Conservation (phyloP, 2,329 filamentous ascomycete species). For the Ophiostoma sp. region DNA sequence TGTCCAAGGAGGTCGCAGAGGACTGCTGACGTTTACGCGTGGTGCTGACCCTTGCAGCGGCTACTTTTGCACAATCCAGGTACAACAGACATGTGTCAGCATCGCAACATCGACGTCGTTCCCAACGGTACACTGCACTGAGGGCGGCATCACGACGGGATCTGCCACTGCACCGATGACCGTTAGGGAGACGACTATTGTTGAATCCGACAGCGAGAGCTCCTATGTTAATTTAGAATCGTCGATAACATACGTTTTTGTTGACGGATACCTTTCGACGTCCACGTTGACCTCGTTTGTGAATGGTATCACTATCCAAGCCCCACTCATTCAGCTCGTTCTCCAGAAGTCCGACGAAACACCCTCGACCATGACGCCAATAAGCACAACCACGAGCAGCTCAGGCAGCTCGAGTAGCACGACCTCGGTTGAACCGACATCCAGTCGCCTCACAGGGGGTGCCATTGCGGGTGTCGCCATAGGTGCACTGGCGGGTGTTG, state of each 20-base stretch:
- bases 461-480: background rate
- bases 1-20: too few relatives aligned
- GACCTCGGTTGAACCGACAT: too few relatives aligned
- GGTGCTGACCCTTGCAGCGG: background rate
- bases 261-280: too few relatives aligned
- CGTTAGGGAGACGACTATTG: background rate
- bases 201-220: too few relatives aligned
- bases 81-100: background rate
- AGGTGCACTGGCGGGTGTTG: background rate
- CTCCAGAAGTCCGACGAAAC: background rate
- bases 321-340: background rate
- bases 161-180: background rate
- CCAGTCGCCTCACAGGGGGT: background rate
- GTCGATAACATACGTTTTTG: too few relatives aligned
- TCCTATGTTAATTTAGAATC: too few relatives aligned
- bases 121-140: background rate
- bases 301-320: background rate
- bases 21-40: too few relatives aligned
- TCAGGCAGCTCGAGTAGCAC: too few relatives aligned
- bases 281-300: background rate
- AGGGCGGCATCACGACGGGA: background rate
- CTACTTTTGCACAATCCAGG: background rate
- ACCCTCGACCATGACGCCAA: too few relatives aligned
- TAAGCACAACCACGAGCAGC: too few relatives aligned
- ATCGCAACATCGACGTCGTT: background rate